A percentile compares a stretch with the other conserved stretches of the same genome.
These are phyloP conservation scores for Pyrenopolyporus hunteri DNA, from an alignment of 495 filamentous ascomycete genomes.

Conservation along the genomic window DNA sequence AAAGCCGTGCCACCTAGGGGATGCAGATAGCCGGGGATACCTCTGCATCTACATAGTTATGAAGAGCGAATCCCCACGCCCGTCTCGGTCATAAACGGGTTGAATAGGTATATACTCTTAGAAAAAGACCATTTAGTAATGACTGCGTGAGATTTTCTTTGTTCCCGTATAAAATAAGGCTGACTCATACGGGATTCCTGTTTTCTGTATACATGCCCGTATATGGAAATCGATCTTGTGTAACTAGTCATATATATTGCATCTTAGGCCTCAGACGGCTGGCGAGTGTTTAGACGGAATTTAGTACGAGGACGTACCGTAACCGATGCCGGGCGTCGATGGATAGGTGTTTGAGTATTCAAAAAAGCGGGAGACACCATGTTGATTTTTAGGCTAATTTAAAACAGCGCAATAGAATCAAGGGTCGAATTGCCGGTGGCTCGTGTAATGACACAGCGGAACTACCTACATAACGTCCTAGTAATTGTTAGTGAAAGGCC, in stretches of 20 bases:
- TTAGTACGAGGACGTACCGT: not conserved
- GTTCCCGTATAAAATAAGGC: too few species aligned
- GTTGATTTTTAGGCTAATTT: constrained; percentile 2
- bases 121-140: too few species aligned
- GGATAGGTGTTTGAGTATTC: not conserved
- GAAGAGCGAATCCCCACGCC: constrained; percentile 3
- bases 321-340: constrained; percentile 10
- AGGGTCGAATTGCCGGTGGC: not conserved
- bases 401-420: not conserved
- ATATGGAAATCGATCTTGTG: constrained; percentile 32
- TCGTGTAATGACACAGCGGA: not conserved
- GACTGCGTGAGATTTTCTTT: too few species aligned
- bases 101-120: too few species aligned
- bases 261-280: constrained; percentile 27
- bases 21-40: constrained; percentile 25
- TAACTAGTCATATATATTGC: constrained; percentile 25
- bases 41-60: constrained; percentile 3
- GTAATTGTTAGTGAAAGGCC: too few species aligned
- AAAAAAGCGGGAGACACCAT: constrained; percentile 1
- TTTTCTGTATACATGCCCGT: not conserved
- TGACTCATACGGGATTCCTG: too few species aligned
- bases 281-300: constrained; percentile 2
- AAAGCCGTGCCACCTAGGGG: constrained; percentile 14
- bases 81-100: too few species aligned
- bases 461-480: too few species aligned